Evolutionary conservation across 179 eudicot genomes (phyloP), one percentile per base, ranked within the genome.

Genomic region (Vitellaria paradoxa): DNA sequence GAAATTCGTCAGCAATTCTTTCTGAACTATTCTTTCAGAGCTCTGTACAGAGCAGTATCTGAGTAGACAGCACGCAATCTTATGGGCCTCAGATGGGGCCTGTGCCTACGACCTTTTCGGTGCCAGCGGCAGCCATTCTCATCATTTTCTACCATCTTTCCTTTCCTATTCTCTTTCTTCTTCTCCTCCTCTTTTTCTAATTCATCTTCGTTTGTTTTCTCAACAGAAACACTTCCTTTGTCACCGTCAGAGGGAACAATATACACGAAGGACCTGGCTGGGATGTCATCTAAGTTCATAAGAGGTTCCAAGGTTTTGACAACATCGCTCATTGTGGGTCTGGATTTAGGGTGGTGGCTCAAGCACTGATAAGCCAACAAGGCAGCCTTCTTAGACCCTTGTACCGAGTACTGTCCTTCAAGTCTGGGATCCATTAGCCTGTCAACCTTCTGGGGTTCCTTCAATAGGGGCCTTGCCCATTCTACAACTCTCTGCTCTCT

Each of bases 381-480:
- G 3, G 99, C 93, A 5, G 89, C 93, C 65, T 84, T 85, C 80
- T 84, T 87, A 3, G 92, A 93, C 50, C 92, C 99, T 79, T 84
- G 60, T 4, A 55, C 59, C 8, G 99, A 93, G 86, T 86, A 95
- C n/a, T 93, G 96, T 2, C 98, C 96, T 75, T 95, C 96, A 0
- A 95, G 89, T 79, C 87, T 84, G 0, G 88, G 87, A 83, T 95
- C 99, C 83, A 95, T 89, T 64, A 93, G 50, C 60, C 79, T 81
- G 45, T 90, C 88, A 9, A 93, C 40, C 83, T 88, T 93, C 20
- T 84, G 85, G 6, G 89, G 83, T 63, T 95, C 92, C 82, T 85
- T 91, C 53, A 95, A 63, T 45, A 79, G 68, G 6, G 98, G 94
- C 68, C 86, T 84, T 2, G 91, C 97, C 93, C 97, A 95, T 5